Conservation (phyloP, 2,329 filamentous ascomycete genomes). For the Alternaria triticina region DNA sequence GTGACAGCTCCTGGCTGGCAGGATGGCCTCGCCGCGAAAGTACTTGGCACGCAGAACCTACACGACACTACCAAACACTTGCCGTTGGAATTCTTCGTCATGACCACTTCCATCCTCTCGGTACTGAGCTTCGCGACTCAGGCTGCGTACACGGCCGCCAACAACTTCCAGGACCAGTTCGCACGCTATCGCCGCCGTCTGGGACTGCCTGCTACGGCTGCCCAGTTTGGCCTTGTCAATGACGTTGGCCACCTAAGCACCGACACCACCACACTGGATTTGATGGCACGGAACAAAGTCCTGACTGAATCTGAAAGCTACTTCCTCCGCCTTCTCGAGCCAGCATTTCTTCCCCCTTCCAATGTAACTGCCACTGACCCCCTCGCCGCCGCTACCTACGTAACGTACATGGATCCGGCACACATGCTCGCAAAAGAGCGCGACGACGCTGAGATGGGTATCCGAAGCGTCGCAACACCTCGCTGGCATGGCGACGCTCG, state of each 20-base stretch:
- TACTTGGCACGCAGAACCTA: constrained; percentile 33
- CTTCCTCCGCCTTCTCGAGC: constrained; percentile 16
- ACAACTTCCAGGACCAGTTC: constrained; percentile 30
- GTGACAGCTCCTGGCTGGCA: not conserved
- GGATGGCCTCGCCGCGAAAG: constrained; percentile 27
- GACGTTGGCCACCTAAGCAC: constrained; percentile 24
- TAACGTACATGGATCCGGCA: constrained; percentile 36
- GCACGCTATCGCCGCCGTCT: constrained; percentile 17
- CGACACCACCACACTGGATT: constrained; percentile 3
- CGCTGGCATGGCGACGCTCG: constrained; percentile 33
- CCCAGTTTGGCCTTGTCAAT: constrained; percentile 32
- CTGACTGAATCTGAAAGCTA: not conserved
- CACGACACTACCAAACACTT: constrained; percentile 20
- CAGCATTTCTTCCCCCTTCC: constrained; percentile 18
- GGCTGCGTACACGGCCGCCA: constrained; percentile 28
- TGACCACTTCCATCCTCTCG: constrained; percentile 23
- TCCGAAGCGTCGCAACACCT: not conserved
- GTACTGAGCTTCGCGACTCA: constrained; percentile 23
- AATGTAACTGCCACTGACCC: constrained; percentile 22
- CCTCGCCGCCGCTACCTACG: constrained; percentile 27
- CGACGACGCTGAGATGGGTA: not conserved
- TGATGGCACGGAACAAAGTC: constrained; percentile 16
- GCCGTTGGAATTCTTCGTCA: constrained; percentile 36
- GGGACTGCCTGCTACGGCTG: constrained; percentile 22
- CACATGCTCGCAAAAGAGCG: not conserved